These are phyloP conservation scores for Fraxinus xanthoxyloides DNA, from an alignment of 305 asterid genomes.

Conservation along the genomic window DNA sequence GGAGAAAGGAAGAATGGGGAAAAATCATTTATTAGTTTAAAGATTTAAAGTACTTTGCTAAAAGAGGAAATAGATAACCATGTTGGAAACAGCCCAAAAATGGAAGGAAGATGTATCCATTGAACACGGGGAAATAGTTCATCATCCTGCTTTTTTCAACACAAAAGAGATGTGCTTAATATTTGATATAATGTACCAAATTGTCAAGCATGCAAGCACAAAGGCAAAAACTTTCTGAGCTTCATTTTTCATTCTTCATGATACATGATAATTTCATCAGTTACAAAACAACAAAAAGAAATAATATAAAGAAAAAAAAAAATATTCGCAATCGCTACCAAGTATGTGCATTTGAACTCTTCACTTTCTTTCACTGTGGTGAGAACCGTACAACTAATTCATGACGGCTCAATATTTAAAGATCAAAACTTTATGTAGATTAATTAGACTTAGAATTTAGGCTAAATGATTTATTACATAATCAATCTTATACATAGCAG, in stretches of 20 bases:
- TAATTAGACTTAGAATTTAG: not conserved
- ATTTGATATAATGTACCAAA: not conserved
- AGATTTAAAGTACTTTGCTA: not conserved
- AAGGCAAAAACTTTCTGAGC: not conserved
- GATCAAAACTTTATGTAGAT: not conserved
- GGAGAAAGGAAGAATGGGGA: not conserved
- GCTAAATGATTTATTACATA: not conserved
- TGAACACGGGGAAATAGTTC: not conserved
- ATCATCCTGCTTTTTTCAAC: not conserved
- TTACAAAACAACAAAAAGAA: not conserved
- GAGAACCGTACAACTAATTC: not conserved
- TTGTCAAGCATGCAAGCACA: not conserved
- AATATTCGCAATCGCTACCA: not conserved
- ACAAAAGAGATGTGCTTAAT: not conserved
- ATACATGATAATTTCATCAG: not conserved
- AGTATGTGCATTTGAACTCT: not conserved
- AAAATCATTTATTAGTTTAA: not conserved
- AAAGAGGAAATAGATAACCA: not conserved
- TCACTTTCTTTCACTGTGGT: not conserved
- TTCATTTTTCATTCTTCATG: not conserved
- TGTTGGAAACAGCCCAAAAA: not conserved
- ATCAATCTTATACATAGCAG: not conserved
- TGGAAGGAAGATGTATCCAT: not conserved
- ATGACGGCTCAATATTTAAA: not conserved
- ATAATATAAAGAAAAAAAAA: not conserved